Percentiles rank a stretch among this genome's conserved stretches.
Evolutionary conservation across 2,329 filamentous ascomycete genomes (phyloP).

Genomic region (Claviceps paspali): DNA sequence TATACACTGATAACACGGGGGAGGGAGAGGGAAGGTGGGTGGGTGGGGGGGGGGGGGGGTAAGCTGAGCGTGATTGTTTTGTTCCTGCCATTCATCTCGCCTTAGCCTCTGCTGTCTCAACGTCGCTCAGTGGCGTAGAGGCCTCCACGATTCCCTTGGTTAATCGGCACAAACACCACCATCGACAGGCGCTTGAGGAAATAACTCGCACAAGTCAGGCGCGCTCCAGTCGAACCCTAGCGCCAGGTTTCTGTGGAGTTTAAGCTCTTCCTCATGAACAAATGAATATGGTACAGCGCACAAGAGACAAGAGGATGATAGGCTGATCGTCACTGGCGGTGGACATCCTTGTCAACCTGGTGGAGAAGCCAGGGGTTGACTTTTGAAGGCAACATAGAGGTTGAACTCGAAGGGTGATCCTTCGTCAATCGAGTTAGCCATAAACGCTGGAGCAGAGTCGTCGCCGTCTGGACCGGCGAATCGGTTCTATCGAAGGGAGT

Average conservation of each 20-base stretch:
- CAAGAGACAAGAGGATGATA: constrained; percentile 2
- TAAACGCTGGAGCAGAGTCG: background rate
- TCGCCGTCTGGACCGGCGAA: background rate
- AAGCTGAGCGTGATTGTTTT: too few relatives aligned
- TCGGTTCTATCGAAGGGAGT: background rate
- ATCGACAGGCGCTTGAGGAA: background rate
- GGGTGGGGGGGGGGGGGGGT: too few relatives aligned
- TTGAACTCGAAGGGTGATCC: background rate
- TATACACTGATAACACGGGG: too few relatives aligned
- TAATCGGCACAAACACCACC: too few relatives aligned
- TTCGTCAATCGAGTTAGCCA: background rate
- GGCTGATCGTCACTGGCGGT: constrained; percentile 4
- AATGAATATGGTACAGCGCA: background rate
- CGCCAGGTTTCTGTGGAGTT: background rate
- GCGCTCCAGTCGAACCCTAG: background rate
- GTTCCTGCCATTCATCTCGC: background rate
- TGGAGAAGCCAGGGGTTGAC: background rate
- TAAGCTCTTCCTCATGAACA: background rate
- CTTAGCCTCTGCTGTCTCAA: background rate
- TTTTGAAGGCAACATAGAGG: background rate
- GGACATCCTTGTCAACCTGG: constrained; percentile 1
- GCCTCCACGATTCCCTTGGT: too few relatives aligned
- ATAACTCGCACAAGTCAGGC: background rate
- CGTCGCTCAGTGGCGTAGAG: too few relatives aligned
- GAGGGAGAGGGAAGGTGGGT: too few relatives aligned